phyloP scores from a whole-genome alignment of 306 rosid species.

The Alnus glutinosa region DNA sequence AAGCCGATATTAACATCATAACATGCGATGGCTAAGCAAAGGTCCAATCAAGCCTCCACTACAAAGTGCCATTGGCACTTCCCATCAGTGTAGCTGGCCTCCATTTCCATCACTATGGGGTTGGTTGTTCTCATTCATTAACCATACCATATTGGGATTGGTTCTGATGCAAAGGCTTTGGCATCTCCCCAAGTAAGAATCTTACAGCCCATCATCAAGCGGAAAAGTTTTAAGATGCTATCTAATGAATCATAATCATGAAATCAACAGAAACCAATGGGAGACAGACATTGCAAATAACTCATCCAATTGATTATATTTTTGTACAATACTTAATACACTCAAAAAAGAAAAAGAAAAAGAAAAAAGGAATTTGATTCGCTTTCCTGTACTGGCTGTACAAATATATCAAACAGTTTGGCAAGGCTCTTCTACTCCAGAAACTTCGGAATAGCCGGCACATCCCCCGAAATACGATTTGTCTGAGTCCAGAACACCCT shows the following conservation, averaged over 20 bases:
- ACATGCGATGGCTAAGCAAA: too few relatives aligned
- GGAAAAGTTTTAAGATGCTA: neutral
- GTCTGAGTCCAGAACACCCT: conserved; percentile 83
- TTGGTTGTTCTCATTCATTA: too few relatives aligned
- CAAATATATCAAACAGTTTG: neutral
- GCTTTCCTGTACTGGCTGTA: neutral
- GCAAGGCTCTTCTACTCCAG: conserved; percentile 10
- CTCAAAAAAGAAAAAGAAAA: neutral
- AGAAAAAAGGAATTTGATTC: neutral
- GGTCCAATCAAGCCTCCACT: too few relatives aligned
- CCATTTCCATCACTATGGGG: too few relatives aligned
- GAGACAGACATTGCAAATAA: neutral
- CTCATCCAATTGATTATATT: neutral
- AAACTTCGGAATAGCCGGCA: neutral
- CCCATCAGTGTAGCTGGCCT: too few relatives aligned
- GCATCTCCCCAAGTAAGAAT: neutral
- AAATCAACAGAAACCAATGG: neutral
- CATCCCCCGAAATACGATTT: conserved; percentile 19
- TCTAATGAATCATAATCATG: neutral
- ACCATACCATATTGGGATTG: too few relatives aligned
- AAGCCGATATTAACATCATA: too few relatives aligned
- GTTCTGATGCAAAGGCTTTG: too few relatives aligned
- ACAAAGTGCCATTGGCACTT: too few relatives aligned
- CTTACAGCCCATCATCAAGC: neutral
- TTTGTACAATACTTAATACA: too few relatives aligned